Percentiles rank a stretch among this genome's conserved stretches.
phyloP scores from a whole-genome alignment of 495 filamentous ascomycete genomes.

The Hypoxylon subgilvum region DNA sequence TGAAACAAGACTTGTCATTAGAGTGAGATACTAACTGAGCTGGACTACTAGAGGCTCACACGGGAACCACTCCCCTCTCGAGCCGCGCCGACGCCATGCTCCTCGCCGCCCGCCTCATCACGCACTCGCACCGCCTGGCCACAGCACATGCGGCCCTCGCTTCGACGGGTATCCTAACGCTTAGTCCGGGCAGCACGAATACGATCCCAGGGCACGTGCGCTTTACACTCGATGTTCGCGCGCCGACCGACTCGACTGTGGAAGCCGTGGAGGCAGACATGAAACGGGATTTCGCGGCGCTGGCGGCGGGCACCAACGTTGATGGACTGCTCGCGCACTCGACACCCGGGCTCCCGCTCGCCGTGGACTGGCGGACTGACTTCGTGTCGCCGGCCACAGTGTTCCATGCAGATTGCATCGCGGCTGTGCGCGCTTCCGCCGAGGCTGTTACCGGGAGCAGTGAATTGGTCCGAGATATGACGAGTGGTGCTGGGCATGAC shows the following conservation, averaged over 20 bases:
- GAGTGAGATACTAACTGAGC: conserved; percentile 14
- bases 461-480: conserved; percentile 53
- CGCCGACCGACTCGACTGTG: conserved; percentile 63
- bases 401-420: conserved; percentile 74
- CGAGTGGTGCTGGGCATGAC: conserved; percentile 67
- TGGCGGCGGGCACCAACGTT: conserved; percentile 37
- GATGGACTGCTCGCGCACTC: conserved; percentile 21
- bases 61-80: conserved; percentile 75
- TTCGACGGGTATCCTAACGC: conserved; percentile 72
- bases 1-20: no score
- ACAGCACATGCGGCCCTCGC: conserved; percentile 63
- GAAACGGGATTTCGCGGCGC: conserved; percentile 37
- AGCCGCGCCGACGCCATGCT: conserved; percentile 67
- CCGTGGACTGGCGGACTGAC: conserved; percentile 42
- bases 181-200: conserved; percentile 64
- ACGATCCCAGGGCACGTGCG: conserved; percentile 73
- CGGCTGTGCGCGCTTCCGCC: conserved; percentile 67
- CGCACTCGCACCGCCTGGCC: conserved; percentile 68
- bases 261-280: conserved; percentile 38
- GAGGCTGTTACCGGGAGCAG: conserved; percentile 51
- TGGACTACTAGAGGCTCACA: conserved; percentile 59
- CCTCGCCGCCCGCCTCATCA: conserved; percentile 65
- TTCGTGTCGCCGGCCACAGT: conserved; percentile 63
- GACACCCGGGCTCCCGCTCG: conserved; percentile 28
- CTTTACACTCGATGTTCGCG: conserved; percentile 76